These are phyloP conservation scores for Yamadazyma olivae DNA, from an alignment of 805 yeast species.

Conservation along the genomic window DNA sequence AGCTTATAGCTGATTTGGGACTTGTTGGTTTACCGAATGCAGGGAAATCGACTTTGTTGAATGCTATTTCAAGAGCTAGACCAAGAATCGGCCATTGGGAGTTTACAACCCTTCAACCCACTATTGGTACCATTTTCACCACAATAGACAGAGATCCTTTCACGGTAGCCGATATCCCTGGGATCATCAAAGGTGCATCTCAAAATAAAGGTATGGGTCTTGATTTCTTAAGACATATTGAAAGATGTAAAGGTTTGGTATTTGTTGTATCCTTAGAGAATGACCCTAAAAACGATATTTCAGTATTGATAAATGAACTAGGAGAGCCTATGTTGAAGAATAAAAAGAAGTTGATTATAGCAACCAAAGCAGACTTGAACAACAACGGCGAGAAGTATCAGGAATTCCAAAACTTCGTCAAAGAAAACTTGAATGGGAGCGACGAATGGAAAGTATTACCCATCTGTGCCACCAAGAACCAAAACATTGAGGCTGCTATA, in stretches of 20 bases:
- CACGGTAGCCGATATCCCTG: conserved; percentile 97
- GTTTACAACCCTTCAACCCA: conserved; percentile 90
- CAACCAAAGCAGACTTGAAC: conserved; percentile 88
- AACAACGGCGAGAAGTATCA: conserved; percentile 48
- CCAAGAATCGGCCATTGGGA: conserved; percentile 97
- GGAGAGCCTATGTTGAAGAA: conserved; percentile 58
- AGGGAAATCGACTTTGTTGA: conserved; percentile 85
- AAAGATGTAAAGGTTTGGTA: conserved; percentile 84
- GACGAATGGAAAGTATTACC: conserved; percentile 72
- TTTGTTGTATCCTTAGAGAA: conserved; percentile 78
- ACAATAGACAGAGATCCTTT: conserved; percentile 66
- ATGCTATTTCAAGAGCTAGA: conserved; percentile 84
- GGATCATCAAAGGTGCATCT: conserved; percentile 86
- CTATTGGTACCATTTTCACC: conserved; percentile 79
- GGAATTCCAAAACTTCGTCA: conserved; percentile 44
- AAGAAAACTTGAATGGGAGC: conserved; percentile 9
- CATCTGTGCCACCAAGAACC: conserved; percentile 72
- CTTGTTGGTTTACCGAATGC: conserved; percentile 96
- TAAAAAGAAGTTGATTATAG: conserved; percentile 73
- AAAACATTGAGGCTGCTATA: conserved; percentile 70
- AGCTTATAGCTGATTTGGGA: conserved; percentile 88
- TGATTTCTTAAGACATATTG: conserved; percentile 88
- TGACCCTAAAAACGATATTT: conserved; percentile 66
- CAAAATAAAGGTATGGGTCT: conserved; percentile 89
- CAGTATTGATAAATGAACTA: conserved; percentile 64